phyloP scores from a whole-genome alignment of 805 yeast genomes.

The Saccharomycopsis selenospora region DNA sequence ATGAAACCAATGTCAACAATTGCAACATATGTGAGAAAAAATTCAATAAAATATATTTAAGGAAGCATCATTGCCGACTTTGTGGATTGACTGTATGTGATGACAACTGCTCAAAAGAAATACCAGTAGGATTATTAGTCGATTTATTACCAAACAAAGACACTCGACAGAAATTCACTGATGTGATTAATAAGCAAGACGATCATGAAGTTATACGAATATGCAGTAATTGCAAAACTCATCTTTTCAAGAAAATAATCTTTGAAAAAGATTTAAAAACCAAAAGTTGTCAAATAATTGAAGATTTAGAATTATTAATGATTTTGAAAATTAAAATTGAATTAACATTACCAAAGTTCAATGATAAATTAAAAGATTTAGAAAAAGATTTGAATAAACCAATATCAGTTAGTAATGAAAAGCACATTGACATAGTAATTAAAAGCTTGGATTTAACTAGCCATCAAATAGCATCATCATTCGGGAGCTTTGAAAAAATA shows the following conservation, averaged over 20 bases:
- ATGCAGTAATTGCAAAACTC: conserved; percentile 63
- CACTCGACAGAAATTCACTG: neutral
- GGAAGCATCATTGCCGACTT: conserved; percentile 88
- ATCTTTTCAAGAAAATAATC: conserved; percentile 50
- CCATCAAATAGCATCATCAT: neutral
- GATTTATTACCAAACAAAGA: conserved; percentile 14
- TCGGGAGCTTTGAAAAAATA: conserved; percentile 13
- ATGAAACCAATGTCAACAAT: conserved; percentile 36
- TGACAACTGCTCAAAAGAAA: conserved; percentile 66
- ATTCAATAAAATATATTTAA: conserved; percentile 39
- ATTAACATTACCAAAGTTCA: conserved; percentile 21
- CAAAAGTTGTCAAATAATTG: conserved; percentile 26
- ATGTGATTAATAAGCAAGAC: conserved; percentile 1
- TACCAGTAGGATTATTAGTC: conserved; percentile 37
- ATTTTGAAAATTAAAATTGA: conserved; percentile 24
- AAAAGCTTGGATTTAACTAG: neutral
- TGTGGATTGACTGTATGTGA: conserved; percentile 85
- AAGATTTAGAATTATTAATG: conserved; percentile 22
- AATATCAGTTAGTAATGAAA: neutral
- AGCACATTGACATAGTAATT: neutral
- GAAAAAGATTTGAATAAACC: neutral
- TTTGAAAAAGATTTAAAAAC: conserved; percentile 34
- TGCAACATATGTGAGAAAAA: conserved; percentile 59
- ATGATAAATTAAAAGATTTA: conserved; percentile 3
- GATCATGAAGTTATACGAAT: conserved; percentile 41